These are phyloP conservation scores for Colletotrichum paranaense DNA, from an alignment of 2,329 filamentous ascomycete species.

Conservation along the genomic window DNA sequence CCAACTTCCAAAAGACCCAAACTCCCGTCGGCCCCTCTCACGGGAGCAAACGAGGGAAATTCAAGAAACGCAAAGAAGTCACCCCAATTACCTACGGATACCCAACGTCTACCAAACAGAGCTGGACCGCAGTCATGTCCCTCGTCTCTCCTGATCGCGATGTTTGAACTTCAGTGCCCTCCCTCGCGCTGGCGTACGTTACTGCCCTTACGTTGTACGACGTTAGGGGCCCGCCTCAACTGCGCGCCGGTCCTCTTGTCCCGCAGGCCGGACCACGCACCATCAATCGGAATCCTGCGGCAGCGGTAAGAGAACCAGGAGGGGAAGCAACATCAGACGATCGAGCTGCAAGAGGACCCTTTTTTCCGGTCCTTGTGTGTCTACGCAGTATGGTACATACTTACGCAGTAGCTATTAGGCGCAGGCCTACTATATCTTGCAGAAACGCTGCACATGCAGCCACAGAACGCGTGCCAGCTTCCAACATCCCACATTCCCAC, in stretches of 20 bases:
- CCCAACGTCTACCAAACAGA: not conserved
- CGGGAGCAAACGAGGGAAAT: slow-evolving; percentile 25
- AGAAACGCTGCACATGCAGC: slow-evolving; percentile 13
- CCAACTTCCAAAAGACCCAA: not conserved
- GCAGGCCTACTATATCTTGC: not conserved
- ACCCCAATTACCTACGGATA: not conserved
- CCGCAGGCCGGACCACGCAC: slow-evolving; percentile 10
- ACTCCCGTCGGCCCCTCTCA: not conserved
- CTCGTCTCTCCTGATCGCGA: too few species aligned
- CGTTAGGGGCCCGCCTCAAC: not conserved
- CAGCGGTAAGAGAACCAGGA: slow-evolving; percentile 14
- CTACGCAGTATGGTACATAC: not conserved
- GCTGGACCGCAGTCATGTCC: not conserved
- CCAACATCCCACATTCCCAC: slow-evolving; percentile 9
- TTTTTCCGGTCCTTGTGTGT: slow-evolving; percentile 10
- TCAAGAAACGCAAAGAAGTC: slow-evolving; percentile 10
- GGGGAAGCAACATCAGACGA: slow-evolving; percentile 28
- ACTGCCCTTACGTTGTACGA: not conserved
- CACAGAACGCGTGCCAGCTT: not conserved
- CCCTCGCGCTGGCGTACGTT: too few species aligned
- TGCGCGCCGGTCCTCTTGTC: not conserved
- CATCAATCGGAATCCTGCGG: slow-evolving; percentile 14
- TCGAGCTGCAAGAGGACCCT: slow-evolving; percentile 23
- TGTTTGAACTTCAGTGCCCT: too few species aligned
- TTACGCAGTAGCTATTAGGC: too few species aligned